These are phyloP conservation scores for Emiliania huxleyi DNA, from an alignment of 78 protist species.

Conservation along the genomic window DNA sequence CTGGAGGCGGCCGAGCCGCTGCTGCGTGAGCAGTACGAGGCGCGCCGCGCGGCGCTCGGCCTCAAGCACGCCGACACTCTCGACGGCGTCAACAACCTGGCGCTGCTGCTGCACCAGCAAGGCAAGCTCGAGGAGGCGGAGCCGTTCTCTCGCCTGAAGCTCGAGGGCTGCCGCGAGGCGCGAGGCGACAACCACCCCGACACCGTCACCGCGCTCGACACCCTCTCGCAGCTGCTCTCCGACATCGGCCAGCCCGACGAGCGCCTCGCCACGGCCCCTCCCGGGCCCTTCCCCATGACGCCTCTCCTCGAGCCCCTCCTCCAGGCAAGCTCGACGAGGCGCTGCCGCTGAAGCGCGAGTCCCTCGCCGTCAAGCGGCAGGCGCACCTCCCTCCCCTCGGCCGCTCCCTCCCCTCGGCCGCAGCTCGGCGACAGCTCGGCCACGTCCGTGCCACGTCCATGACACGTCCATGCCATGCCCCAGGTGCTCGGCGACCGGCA, in stretches of 20 bases:
- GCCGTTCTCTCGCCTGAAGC: background rate
- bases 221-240: slow-evolving; percentile 7
- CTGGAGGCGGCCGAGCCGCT: slow-evolving; percentile 4
- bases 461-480: too few relatives aligned
- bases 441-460: too few relatives aligned
- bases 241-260: too few relatives aligned
- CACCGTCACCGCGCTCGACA: slow-evolving; percentile 14
- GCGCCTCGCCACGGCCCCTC: too few relatives aligned
- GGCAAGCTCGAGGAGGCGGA: slow-evolving; percentile 18
- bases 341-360: background rate
- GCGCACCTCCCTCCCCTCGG: too few relatives aligned
- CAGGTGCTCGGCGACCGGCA: background rate
- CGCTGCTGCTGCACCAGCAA: background rate
- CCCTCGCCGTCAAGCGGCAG: background rate
- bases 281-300: too few relatives aligned
- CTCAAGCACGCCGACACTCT: background rate
- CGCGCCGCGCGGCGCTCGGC: background rate
- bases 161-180: background rate
- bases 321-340: slow-evolving; percentile 9
- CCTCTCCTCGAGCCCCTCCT: too few relatives aligned
- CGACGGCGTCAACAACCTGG: background rate
- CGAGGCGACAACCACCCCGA: slow-evolving; percentile 21
- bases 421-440: too few relatives aligned
- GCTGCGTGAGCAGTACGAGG: background rate
- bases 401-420: too few relatives aligned